Evolutionary conservation across 1,284 basidiomycete species (phyloP).

Genomic region (Lignosus rhinocerotis): DNA sequence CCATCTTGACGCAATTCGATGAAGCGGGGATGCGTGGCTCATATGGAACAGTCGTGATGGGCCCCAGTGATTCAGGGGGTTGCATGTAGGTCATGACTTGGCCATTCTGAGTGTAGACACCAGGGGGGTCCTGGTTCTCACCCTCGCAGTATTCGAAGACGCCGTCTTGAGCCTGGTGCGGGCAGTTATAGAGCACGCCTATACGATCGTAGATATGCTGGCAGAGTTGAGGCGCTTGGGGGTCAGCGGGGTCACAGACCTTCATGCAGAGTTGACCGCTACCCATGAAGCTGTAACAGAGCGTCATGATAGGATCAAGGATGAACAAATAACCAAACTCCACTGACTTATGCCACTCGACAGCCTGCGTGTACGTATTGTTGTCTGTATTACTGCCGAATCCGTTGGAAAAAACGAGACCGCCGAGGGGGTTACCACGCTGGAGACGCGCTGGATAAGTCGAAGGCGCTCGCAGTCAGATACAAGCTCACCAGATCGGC

Average conservation of each 20-base stretch:
- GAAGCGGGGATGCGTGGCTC: conserved; percentile 56
- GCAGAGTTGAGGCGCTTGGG: conserved; percentile 44
- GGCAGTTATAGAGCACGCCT: conserved; percentile 52
- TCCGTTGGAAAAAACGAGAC: conserved; percentile 49
- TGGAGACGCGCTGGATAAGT: conserved; percentile 7
- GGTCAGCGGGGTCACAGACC: conserved; percentile 48
- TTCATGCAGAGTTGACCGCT: conserved; percentile 50
- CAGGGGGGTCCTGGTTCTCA: conserved; percentile 62
- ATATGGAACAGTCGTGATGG: conserved; percentile 63
- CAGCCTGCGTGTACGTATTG: conserved; percentile 41
- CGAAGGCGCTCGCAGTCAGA: background rate
- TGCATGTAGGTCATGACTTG: conserved; percentile 53
- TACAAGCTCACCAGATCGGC: conserved; percentile 28
- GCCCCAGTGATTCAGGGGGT: conserved; percentile 58
- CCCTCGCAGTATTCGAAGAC: conserved; percentile 51
- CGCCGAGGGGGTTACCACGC: conserved; percentile 57
- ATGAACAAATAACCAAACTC: too few species aligned
- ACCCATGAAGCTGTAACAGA: conserved; percentile 45
- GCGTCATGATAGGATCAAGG: too few species aligned
- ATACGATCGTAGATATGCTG: conserved; percentile 50
- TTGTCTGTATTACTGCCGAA: conserved; percentile 38
- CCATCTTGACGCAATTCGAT: conserved; percentile 62
- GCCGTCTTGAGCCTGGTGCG: conserved; percentile 39
- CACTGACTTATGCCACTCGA: conserved; percentile 48
- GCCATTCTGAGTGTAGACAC: conserved; percentile 51